Percentiles rank a stretch among this genome's conserved stretches.
Conservation (phyloP, 108 stramenopile genomes). For the Pseudonitzschia delicatissima region DNA sequence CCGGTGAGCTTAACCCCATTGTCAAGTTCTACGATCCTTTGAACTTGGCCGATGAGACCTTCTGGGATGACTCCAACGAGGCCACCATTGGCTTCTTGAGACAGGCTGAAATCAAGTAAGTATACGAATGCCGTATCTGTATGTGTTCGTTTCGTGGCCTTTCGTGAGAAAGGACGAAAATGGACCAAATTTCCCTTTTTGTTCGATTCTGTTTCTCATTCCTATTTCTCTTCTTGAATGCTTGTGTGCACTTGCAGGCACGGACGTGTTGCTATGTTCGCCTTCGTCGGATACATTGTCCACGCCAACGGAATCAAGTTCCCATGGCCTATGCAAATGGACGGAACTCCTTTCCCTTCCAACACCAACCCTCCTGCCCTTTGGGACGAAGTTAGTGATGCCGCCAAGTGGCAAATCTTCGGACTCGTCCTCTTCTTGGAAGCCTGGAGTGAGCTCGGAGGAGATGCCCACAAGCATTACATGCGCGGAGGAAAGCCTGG, state of each 20-base stretch:
- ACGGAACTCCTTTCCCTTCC: slow-evolving; percentile 43
- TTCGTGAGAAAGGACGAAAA: too few relatives aligned
- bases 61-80: slow-evolving; percentile 59
- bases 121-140: too few relatives aligned
- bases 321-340: slow-evolving; percentile 48
- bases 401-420: slow-evolving; percentile 88
- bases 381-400: slow-evolving; percentile 77
- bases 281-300: slow-evolving; percentile 70
- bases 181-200: too few relatives aligned
- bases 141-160: too few relatives aligned
- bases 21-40: slow-evolving; percentile 70
- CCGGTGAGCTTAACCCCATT: slow-evolving; percentile 57
- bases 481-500: slow-evolving; percentile 77
- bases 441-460: slow-evolving; percentile 67
- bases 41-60: slow-evolving; percentile 53
- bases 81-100: slow-evolving; percentile 67
- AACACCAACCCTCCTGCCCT: slow-evolving; percentile 56
- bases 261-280: slow-evolving; percentile 64
- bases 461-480: slow-evolving; percentile 48
- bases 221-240: neutral
- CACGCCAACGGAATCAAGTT: slow-evolving; percentile 58
- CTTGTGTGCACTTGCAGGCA: slow-evolving; percentile 32
- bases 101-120: slow-evolving; percentile 73
- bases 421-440: slow-evolving; percentile 80
- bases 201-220: neutral